phyloP scores from a whole-genome alignment of 2,329 filamentous ascomycete species.

The Fusarium hainanense region DNA sequence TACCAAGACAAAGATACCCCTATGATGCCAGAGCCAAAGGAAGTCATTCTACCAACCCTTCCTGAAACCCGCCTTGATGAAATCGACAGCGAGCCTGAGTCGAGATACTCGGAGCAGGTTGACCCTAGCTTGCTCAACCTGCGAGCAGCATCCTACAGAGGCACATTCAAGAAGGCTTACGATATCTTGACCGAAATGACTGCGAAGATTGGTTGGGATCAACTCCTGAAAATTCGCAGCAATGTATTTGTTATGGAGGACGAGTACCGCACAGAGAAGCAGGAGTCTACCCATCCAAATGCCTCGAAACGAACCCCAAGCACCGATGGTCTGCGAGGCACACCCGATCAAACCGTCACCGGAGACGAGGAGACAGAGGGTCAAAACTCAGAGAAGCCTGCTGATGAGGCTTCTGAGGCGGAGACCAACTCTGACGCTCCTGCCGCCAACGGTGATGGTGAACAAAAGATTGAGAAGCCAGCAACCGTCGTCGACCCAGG shows the following conservation, averaged over 20 bases:
- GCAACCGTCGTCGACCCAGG: conserved; percentile 81
- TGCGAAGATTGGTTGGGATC: conserved; percentile 96
- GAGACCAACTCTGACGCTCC: conserved; percentile 47
- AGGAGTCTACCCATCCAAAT: conserved; percentile 63
- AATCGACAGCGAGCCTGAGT: conserved; percentile 90
- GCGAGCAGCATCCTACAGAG: conserved; percentile 89
- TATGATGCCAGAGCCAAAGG: conserved; percentile 90
- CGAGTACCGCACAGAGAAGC: conserved; percentile 92
- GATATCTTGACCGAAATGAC: conserved; percentile 95
- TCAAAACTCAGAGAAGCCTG: conserved; percentile 49
- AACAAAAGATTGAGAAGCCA: conserved; percentile 76
- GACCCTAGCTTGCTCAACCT: conserved; percentile 88
- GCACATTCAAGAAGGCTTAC: conserved; percentile 96
- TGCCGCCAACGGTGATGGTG: conserved; percentile 57
- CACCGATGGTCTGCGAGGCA: conserved; percentile 79
- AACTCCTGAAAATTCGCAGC: conserved; percentile 91
- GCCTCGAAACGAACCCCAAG: conserved; percentile 77
- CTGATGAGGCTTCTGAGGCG: conserved; percentile 42
- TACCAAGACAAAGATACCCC: conserved; percentile 99
- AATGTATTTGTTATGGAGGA: conserved; percentile 99
- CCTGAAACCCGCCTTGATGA: conserved; percentile 93
- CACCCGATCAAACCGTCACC: conserved; percentile 69
- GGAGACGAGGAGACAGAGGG: conserved; percentile 55
- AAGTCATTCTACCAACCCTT: conserved; percentile 86
- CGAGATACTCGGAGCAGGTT: conserved; percentile 83